phyloP scores from a whole-genome alignment of 306 rosid genomes.

The Acmispon strigosus region DNA sequence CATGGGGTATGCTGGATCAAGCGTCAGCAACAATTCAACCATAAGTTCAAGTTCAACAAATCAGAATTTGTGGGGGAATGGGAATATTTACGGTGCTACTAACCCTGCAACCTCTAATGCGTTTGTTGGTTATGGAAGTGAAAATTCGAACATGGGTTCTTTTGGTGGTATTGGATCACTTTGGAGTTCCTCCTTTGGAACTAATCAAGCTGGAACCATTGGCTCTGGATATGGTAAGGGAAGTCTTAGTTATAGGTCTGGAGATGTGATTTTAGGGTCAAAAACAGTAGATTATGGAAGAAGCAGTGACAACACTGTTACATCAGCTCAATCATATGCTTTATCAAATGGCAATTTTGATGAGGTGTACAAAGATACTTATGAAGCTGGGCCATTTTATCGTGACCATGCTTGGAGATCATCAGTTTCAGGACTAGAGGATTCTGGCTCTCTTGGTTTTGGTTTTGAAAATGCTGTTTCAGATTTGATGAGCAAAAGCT shows the following conservation, averaged over 20 bases:
- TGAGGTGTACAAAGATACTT: slow-evolving; percentile 25
- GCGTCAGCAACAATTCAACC: slow-evolving; percentile 28
- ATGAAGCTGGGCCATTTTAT: slow-evolving; percentile 36
- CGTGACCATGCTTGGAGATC: slow-evolving; percentile 53
- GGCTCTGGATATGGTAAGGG: slow-evolving; percentile 45
- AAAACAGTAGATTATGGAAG: slow-evolving; percentile 59
- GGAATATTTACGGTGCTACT: slow-evolving; percentile 24
- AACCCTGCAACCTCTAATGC: slow-evolving; percentile 29
- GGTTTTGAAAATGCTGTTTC: slow-evolving; percentile 69
- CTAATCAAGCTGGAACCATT: slow-evolving; percentile 42
- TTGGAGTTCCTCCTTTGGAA: slow-evolving; percentile 52
- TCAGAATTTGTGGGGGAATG: slow-evolving; percentile 42
- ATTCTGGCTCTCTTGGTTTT: slow-evolving; percentile 52
- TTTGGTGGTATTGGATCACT: slow-evolving; percentile 49
- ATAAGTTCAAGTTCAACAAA: slow-evolving; percentile 24
- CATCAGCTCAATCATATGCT: slow-evolving; percentile 36
- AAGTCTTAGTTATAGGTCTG: slow-evolving; percentile 39
- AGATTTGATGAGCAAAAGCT: slow-evolving; percentile 55
- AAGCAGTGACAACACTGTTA: slow-evolving; percentile 30
- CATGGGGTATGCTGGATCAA: slow-evolving; percentile 26
- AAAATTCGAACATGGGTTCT: slow-evolving; percentile 43
- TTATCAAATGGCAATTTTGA: slow-evolving; percentile 40
- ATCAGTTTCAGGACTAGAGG: slow-evolving; percentile 53
- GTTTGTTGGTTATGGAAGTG: slow-evolving; percentile 41
- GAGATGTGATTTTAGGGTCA: slow-evolving; percentile 42